Conservation (phyloP, 108 stramenopile species). For the Nitzschia palea region DNA sequence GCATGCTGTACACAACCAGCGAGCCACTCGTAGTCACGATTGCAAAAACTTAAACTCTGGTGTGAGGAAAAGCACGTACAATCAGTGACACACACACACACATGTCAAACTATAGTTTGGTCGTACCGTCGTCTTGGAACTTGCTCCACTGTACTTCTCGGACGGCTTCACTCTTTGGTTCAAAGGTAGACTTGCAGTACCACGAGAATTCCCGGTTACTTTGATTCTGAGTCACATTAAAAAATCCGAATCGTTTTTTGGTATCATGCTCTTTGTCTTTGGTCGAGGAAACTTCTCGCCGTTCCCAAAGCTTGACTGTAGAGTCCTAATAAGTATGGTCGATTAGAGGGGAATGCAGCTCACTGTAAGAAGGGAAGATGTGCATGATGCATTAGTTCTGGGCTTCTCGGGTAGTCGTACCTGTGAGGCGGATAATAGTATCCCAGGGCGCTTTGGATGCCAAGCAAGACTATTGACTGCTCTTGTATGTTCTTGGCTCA, state of each 20-base stretch:
- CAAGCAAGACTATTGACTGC: constrained; percentile 81
- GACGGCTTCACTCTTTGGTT: constrained; percentile 82
- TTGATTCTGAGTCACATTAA: neutral
- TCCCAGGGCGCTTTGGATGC: constrained; percentile 68
- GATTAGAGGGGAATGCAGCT: too few relatives aligned
- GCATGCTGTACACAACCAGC: constrained; percentile 71
- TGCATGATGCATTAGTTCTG: too few relatives aligned
- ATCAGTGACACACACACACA: neutral
- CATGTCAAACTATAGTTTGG: too few relatives aligned
- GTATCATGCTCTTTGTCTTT: constrained; percentile 1
- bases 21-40: constrained; percentile 73
- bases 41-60: constrained; percentile 55
- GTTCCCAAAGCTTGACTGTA: constrained; percentile 36
- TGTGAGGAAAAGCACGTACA: neutral
- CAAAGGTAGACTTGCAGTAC: constrained; percentile 43
- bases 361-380: too few relatives aligned
- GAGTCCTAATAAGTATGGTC: constrained; percentile 25
- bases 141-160: constrained; percentile 79
- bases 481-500: constrained; percentile 63
- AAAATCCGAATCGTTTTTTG: constrained; percentile 17
- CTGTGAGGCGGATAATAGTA: constrained; percentile 72
- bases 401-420: too few relatives aligned
- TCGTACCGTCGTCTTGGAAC: constrained; percentile 53
- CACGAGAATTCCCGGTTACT: constrained; percentile 3
- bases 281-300: neutral